Percentiles rank a stretch among this genome's conserved stretches.
phyloP scores from a whole-genome alignment of 2,329 filamentous ascomycete species.

The Plenodomus biglobosus region DNA sequence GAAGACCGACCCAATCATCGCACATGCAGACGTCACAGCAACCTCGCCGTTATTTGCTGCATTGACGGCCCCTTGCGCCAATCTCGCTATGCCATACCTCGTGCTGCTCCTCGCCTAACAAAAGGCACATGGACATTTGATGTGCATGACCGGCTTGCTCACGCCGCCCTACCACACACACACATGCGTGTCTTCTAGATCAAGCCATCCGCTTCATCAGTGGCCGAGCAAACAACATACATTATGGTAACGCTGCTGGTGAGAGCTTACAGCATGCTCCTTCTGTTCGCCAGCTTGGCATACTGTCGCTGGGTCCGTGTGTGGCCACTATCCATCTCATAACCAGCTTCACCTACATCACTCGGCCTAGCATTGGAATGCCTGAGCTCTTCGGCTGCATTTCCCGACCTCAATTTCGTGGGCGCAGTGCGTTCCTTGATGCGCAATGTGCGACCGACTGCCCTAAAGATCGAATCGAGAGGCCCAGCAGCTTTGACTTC shows the following conservation, averaged over 20 bases:
- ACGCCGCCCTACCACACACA: too few species aligned
- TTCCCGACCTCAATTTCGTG: conserved; percentile 21
- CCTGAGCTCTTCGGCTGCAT: conserved; percentile 19
- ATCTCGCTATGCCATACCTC: too few species aligned
- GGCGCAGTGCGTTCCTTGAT: conserved; percentile 11
- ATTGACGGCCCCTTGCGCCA: too few species aligned
- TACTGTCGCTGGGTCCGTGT: conserved; percentile 39
- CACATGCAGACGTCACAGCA: background rate
- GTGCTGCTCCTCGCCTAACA: too few species aligned
- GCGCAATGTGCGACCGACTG: conserved; percentile 12
- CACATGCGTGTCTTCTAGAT: too few species aligned
- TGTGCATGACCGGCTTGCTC: too few species aligned
- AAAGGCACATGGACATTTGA: too few species aligned
- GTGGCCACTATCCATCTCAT: conserved; percentile 40
- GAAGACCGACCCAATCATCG: background rate
- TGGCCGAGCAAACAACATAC: background rate
- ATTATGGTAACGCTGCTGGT: background rate
- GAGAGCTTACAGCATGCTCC: conserved; percentile 36
- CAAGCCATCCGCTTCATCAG: too few species aligned
- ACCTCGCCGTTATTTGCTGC: background rate
- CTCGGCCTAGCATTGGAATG: conserved; percentile 17
- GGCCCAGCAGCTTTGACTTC: conserved; percentile 1
- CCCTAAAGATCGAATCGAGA: conserved; percentile 6
- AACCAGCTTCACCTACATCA: conserved; percentile 25
- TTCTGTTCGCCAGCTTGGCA: conserved; percentile 41